Evolutionary conservation across 139 green algal species (phyloP), one percentile per base, ranked within the genome.

Genomic region (Edaphochlamys debaryana): DNA sequence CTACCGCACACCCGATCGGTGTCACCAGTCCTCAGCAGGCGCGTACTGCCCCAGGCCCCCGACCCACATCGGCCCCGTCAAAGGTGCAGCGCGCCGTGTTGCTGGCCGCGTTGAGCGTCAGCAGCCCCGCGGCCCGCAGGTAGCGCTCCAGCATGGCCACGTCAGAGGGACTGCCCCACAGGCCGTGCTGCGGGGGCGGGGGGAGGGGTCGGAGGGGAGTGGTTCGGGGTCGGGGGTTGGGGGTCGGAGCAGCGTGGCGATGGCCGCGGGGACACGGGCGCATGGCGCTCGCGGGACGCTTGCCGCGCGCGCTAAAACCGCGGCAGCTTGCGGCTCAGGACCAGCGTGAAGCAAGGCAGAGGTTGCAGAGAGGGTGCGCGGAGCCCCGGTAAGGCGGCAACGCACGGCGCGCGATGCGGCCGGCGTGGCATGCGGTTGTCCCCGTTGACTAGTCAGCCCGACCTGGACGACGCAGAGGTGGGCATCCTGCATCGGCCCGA

Each of bases 81-180:
- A 76, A 76, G 27, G 78, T 84, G 15, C 63, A 58, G 13, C 78
- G 50, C 32, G 78, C 78, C 3, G 27, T 58, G 78, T 84, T 84
- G 50, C 66, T 68, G 17, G 36, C 40, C 1, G 78, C 78, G 30
- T 84, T 84, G n/a, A 84, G 67, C 36, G 50, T 68, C 29, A 68
- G 32, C 34, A 37, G 68, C 48, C 78, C 78, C 5, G 67, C 50
- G 64, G 75, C 40, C 25, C 17, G 19, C 40, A 89, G 66, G 29
- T 56, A 60, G 4, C 13, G 11, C 66, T 56, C 73, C 40, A 89
- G 32, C 19, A 75, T 79, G 30, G 63, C 41, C 27, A 84, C 67
- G 58, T 89, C 85, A 1, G 20, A 4, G 0, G 85, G 71, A 6
- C 36, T 73, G 40, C 85, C 85, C 79, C 79, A 89, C 27, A 89